Evolutionary conservation across 2,329 filamentous ascomycete species (phyloP).

Genomic region (Fusarium buharicum): DNA sequence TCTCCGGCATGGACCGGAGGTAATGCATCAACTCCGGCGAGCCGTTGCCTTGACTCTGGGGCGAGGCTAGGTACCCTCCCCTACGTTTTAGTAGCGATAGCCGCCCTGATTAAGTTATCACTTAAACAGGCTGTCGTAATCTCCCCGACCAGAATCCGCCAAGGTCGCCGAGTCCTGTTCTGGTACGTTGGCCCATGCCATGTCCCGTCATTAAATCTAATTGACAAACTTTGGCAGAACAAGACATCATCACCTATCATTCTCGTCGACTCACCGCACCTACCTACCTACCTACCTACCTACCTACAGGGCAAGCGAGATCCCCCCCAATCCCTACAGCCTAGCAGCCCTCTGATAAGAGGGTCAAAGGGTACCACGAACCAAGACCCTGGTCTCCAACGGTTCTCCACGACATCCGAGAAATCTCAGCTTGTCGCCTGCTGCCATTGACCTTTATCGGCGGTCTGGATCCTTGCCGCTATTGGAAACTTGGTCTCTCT

Average conservation of each 20-base stretch:
- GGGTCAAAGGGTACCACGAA: constrained; percentile 4
- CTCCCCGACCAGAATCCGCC: constrained; percentile 4
- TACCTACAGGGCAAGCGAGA: neutral
- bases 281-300: too few relatives aligned
- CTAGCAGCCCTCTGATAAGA: neutral
- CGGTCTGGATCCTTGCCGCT: constrained; percentile 37
- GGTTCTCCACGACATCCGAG: constrained; percentile 15
- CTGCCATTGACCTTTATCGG: constrained; percentile 24
- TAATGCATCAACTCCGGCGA: constrained; percentile 13
- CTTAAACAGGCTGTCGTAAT: constrained; percentile 26
- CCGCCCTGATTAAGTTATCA: constrained; percentile 27
- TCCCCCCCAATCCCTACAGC: neutral
- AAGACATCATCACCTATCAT: neutral
- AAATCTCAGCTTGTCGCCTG: constrained; percentile 29
- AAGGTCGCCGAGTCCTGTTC: constrained; percentile 18
- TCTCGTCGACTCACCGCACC: neutral
- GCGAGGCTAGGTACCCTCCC: constrained; percentile 16
- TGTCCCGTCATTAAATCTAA: neutral
- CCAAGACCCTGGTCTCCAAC: constrained; percentile 18
- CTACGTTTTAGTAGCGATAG: constrained; percentile 15
- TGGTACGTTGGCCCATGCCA: constrained; percentile 1
- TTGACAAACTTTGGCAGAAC: neutral
- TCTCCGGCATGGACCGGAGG: constrained; percentile 30
- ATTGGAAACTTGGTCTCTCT: constrained; percentile 28
- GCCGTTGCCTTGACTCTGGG: constrained; percentile 7